Base-by-base conservation (phyloP, 2,329 filamentous ascomycete genomes). In the Ophiocordyceps polyrhachis-furcata region DNA sequence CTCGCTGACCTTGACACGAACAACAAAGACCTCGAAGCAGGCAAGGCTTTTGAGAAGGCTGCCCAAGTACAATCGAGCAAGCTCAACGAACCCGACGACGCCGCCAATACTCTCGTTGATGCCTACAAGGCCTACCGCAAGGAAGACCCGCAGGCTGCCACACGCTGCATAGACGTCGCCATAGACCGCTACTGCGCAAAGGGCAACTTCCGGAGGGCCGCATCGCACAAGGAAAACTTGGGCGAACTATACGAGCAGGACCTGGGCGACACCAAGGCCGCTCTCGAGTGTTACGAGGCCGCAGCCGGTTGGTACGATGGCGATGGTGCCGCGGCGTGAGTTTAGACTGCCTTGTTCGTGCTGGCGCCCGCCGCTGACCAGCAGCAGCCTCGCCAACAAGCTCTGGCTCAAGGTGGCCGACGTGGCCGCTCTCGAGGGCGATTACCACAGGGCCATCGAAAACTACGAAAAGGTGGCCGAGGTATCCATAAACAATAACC, bases 81-180 rank as follows among this genome's bases (percentile, higher is more conserved):
- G 55, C 74, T 96, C 43, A 93, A 87, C 58, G 88, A 96, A 58
- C 84, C 83, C 40, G 85, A 93, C 59, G 91, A 96, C 59, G 86
- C 87, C 42, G 88, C 89, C 50, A 93, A 93, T 64, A 81, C 82
- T 42, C 69, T 87, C 49, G 76, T 81, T 56, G 88, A 96, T 61
- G 91, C 91, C 44, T 96, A 88, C 74, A 95, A 96, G 69, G 82
- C 86, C 48, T 96, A 95, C 67, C 76, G 81, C 55, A 93, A 87
- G 64, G 79, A 83, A 44, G 79, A 84, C 55, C 87, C 87, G 19
- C 72, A 85, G 58, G 81, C 89, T 55, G 89, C 88, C 15, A 84
- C 82, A 40, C 71, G 84, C 49, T 87, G 84, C 56, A 68, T 95
- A 46, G 76, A 86, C 51, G 67, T 79, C 51, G 83, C 87, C 38